phyloP scores from a whole-genome alignment of 208 protist species.

The Porcisia hertigi region DNA sequence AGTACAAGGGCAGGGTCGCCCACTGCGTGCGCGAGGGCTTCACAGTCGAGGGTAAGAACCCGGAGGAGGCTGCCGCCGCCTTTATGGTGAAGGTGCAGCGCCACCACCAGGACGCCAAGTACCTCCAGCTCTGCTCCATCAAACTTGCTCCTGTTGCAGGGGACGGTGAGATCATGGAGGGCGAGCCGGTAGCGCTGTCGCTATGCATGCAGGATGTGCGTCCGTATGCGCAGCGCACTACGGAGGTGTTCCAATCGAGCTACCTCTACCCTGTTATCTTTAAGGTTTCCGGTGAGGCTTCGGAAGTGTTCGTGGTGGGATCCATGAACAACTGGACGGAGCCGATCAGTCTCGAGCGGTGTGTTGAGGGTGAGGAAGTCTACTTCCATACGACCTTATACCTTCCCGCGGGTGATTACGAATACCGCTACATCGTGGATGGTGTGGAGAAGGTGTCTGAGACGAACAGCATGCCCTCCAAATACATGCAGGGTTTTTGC shows the following conservation, averaged over 20 bases:
- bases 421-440: constrained; percentile 94
- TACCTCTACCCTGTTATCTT: constrained; percentile 89
- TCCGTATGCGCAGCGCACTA: constrained; percentile 72
- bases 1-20: constrained; percentile 90
- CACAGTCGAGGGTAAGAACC: constrained; percentile 85
- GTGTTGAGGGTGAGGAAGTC: constrained; percentile 69
- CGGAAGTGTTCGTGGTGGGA: constrained; percentile 91
- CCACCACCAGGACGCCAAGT: constrained; percentile 60
- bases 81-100: constrained; percentile 90
- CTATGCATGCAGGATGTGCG: constrained; percentile 92
- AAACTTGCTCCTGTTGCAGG: constrained; percentile 55
- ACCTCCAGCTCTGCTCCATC: constrained; percentile 86
- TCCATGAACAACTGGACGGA: constrained; percentile 93
- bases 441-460: constrained; percentile 89
- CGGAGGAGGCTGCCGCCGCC: constrained; percentile 74
- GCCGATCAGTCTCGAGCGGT: constrained; percentile 87
- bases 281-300: constrained; percentile 87
- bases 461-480: constrained; percentile 76
- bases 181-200: constrained; percentile 73
- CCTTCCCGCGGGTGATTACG: constrained; percentile 88
- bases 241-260: constrained; percentile 85
- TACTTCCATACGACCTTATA: constrained; percentile 93
- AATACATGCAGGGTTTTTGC: constrained; percentile 88
- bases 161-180: constrained; percentile 76
- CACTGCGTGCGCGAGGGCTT: constrained; percentile 91